Evolutionary conservation across 257 asterid species (phyloP).

Genomic region (Ligustrum vulgare): DNA sequence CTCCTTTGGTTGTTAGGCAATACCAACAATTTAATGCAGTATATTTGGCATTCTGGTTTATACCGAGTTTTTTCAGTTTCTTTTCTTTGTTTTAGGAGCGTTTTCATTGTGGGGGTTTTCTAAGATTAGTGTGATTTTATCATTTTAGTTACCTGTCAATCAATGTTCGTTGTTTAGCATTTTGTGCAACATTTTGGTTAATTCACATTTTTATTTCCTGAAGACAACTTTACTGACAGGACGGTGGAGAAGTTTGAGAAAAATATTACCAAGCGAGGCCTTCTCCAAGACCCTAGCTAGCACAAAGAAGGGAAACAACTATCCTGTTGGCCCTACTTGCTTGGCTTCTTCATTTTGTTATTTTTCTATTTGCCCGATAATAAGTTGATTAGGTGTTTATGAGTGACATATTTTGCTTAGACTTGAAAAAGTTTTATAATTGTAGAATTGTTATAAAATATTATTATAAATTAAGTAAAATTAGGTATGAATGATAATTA

Average conservation of each 20-base stretch:
- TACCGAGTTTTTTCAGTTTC: too few relatives aligned
- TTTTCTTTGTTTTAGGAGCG: background rate
- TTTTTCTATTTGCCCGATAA: too few relatives aligned
- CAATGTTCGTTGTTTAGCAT: background rate
- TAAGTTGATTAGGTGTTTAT: too few relatives aligned
- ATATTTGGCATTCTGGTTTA: background rate
- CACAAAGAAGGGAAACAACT: constrained; percentile 74
- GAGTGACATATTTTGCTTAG: too few relatives aligned
- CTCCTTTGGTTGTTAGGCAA: background rate
- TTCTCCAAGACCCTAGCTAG: constrained; percentile 70
- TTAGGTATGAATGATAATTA: too few relatives aligned
- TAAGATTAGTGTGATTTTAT: background rate
- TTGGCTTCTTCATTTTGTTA: constrained; percentile 81
- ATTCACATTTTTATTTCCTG: background rate
- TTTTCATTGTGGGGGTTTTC: background rate
- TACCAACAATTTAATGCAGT: background rate
- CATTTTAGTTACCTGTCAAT: background rate
- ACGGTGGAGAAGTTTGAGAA: constrained; percentile 87
- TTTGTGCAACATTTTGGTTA: background rate
- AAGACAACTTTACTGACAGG: constrained; percentile 90
- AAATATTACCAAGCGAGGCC: constrained; percentile 84
- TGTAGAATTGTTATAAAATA: too few relatives aligned
- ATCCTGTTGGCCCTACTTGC: constrained; percentile 85
- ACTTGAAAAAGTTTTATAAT: too few relatives aligned
- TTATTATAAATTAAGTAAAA: too few relatives aligned